Conservation (phyloP, 2,329 filamentous ascomycete genomes). For the Colletotrichum tropicale region DNA sequence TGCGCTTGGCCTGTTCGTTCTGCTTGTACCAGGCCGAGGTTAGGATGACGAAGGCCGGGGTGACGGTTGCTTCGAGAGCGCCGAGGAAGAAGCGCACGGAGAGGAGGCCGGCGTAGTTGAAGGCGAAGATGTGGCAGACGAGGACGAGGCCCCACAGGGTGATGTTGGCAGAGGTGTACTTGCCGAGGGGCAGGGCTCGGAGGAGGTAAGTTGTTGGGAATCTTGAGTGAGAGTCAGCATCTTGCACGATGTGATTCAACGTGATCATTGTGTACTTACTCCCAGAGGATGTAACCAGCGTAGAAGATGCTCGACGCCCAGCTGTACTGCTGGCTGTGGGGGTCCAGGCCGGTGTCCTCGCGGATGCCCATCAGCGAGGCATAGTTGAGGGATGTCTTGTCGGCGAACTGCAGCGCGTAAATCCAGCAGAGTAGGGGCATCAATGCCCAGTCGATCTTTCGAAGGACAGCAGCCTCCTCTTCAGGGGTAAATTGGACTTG, state of each 20-base stretch:
- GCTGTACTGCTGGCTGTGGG: slow-evolving; percentile 21
- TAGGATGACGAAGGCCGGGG: slow-evolving; percentile 28
- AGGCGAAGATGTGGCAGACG: slow-evolving; percentile 22
- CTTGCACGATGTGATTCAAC: neutral
- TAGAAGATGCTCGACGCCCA: slow-evolving; percentile 26
- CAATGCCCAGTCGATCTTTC: slow-evolving; percentile 9
- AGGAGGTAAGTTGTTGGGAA: slow-evolving; percentile 41
- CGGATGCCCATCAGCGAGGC: slow-evolving; percentile 21
- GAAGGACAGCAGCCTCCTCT: neutral
- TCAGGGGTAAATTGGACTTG: slow-evolving; percentile 14
- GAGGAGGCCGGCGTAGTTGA: slow-evolving; percentile 25
- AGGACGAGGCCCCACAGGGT: slow-evolving; percentile 43
- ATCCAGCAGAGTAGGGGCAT: slow-evolving; percentile 12
- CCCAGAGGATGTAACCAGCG: slow-evolving; percentile 24
- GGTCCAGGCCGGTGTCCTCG: slow-evolving; percentile 15
- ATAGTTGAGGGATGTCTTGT: slow-evolving; percentile 18
- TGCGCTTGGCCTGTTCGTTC: slow-evolving; percentile 35
- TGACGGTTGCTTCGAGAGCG: slow-evolving; percentile 27
- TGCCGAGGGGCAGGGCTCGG: slow-evolving; percentile 35
- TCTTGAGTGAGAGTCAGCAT: neutral
- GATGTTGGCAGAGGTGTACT: slow-evolving; percentile 38
- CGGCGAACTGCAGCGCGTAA: slow-evolving; percentile 14
- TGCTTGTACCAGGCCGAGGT: slow-evolving; percentile 30
- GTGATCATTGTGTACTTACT: slow-evolving; percentile 7
- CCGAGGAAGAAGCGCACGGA: slow-evolving; percentile 27